Percentiles rank a stretch among this genome's conserved stretches.
Conservation (phyloP, 495 filamentous ascomycete genomes). For the Symbiotaphrina buchneri region DNA sequence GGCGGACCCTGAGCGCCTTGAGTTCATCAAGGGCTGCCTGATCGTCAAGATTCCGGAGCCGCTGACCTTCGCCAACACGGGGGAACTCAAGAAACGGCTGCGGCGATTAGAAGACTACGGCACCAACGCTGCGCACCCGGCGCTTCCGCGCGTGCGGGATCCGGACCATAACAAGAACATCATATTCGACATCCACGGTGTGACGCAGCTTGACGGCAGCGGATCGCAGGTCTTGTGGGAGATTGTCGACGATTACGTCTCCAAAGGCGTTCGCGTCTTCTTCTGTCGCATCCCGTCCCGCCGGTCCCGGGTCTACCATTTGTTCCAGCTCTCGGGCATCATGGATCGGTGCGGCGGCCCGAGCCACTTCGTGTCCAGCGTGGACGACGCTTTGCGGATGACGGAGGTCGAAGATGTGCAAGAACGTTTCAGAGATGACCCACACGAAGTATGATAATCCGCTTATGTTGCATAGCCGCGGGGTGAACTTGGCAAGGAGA, state of each 20-base stretch:
- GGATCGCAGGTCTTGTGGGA: conserved; percentile 80
- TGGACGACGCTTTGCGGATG: conserved; percentile 62
- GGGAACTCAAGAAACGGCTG: conserved; percentile 67
- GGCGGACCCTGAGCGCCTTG: conserved; percentile 46
- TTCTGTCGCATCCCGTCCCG: conserved; percentile 55
- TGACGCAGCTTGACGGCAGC: conserved; percentile 77
- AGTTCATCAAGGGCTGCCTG: conserved; percentile 76
- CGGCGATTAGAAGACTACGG: conserved; percentile 66
- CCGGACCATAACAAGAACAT: conserved; percentile 64
- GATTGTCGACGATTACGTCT: conserved; percentile 58
- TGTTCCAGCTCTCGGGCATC: conserved; percentile 65
- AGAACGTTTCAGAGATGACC: conserved; percentile 5
- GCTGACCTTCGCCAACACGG: conserved; percentile 91
- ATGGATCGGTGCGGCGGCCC: conserved; percentile 54
- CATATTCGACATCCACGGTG: conserved; percentile 93
- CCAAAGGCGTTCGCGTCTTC: conserved; percentile 58
- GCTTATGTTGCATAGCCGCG: too few relatives aligned
- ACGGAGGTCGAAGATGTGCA: conserved; percentile 37
- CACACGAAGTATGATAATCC: too few relatives aligned
- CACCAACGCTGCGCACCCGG: conserved; percentile 61
- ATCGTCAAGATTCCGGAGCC: conserved; percentile 97
- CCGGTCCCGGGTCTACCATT: conserved; percentile 38
- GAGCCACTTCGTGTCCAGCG: conserved; percentile 55
- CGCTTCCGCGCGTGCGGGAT: conserved; percentile 47
- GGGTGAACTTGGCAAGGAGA: too few relatives aligned